Percentiles rank a stretch among this genome's conserved stretches.
Evolutionary conservation across 2,329 filamentous ascomycete species (phyloP).

Genomic region (Rhinocladiella similis): DNA sequence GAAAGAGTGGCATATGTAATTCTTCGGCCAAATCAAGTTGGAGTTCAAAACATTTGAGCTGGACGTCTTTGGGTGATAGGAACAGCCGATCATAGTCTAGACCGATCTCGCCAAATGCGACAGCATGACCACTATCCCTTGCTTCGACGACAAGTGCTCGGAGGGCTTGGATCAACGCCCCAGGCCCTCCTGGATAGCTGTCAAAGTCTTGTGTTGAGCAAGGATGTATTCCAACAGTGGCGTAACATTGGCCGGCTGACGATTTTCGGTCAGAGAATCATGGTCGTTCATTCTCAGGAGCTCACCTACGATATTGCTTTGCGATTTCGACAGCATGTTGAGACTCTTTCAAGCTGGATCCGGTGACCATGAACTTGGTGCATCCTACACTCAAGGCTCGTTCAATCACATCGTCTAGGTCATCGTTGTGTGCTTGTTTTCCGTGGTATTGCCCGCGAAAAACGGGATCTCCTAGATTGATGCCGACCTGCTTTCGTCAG

Average conservation of each 20-base stretch:
- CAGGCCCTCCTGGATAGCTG: conserved; percentile 48
- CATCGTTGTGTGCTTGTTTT: conserved; percentile 58
- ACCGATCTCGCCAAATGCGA: conserved; percentile 90
- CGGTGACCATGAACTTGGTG: conserved; percentile 87
- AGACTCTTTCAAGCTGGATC: conserved; percentile 80
- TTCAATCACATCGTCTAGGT: conserved; percentile 64
- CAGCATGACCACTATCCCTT: conserved; percentile 60
- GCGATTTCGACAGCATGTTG: conserved; percentile 72
- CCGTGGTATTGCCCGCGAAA: conserved; percentile 84
- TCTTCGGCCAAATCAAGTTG: conserved; percentile 78
- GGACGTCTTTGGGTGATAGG: conserved; percentile 74
- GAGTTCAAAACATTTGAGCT: conserved; percentile 79
- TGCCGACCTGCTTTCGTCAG: conserved; percentile 65
- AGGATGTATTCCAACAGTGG: conserved; percentile 91
- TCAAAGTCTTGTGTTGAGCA: conserved; percentile 83
- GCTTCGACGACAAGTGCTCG: conserved; percentile 62
- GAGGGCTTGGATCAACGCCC: conserved; percentile 57
- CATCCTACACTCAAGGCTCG: conserved; percentile 78
- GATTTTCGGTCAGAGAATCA: conserved; percentile 16
- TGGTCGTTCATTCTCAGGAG: not conserved
- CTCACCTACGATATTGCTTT: conserved; percentile 65
- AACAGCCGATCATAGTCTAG: conserved; percentile 93
- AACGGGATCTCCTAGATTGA: conserved; percentile 92
- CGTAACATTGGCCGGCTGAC: conserved; percentile 76
- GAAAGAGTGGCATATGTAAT: conserved; percentile 80